Conservation (phyloP, 257 asterid species). For the Solanum tacnaense region DNA sequence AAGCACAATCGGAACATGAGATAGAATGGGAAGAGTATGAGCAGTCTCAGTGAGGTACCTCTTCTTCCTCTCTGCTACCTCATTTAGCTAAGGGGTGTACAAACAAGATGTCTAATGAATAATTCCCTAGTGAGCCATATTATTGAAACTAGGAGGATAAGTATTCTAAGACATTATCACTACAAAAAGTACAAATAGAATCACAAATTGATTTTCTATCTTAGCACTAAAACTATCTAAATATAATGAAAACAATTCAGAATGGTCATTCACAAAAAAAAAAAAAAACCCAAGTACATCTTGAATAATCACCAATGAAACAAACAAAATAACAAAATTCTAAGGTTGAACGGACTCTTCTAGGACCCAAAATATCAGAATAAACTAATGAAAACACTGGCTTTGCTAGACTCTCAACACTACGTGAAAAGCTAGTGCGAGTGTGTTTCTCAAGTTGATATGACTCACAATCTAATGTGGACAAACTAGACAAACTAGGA, state of each 20-base stretch:
- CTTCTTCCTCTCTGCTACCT: neutral
- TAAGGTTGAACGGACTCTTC: neutral
- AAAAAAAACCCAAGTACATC: neutral
- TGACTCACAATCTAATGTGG: neutral
- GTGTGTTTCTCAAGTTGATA: neutral
- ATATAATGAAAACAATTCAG: neutral
- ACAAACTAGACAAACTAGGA: neutral
- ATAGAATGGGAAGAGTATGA: neutral
- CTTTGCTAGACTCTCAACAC: neutral
- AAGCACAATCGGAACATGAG: neutral
- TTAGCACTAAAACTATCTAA: neutral
- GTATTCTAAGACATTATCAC: neutral
- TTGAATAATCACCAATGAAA: neutral
- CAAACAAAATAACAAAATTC: neutral
- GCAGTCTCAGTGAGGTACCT: neutral
- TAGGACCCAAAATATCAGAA: neutral
- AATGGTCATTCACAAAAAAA: neutral
- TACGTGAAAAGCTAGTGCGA: neutral
- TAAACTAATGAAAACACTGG: neutral
- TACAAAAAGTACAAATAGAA: neutral
- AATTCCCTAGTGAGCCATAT: neutral
- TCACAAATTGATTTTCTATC: neutral
- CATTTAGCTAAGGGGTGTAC: neutral
- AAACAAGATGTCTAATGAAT: neutral
- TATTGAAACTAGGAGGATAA: neutral